These are phyloP conservation scores for Balansia obtecta DNA, from an alignment of 2,329 filamentous ascomycete species.

Conservation along the genomic window DNA sequence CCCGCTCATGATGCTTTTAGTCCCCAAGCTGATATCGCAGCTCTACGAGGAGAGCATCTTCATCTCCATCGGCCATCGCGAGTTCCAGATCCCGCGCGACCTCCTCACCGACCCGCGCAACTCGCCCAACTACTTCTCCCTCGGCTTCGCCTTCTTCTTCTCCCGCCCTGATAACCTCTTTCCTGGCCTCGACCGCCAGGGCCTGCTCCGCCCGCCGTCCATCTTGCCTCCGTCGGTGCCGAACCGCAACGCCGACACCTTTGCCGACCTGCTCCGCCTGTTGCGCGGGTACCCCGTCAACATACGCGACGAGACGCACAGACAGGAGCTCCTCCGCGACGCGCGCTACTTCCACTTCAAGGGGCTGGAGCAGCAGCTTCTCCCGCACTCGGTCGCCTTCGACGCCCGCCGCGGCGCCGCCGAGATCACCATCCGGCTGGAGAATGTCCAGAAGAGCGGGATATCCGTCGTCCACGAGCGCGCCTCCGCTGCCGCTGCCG, in stretches of 20 bases:
- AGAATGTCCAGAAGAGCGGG: constrained; percentile 83
- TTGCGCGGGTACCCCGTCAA: constrained; percentile 73
- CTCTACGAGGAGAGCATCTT: constrained; percentile 87
- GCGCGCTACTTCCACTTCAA: constrained; percentile 90
- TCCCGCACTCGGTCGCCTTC: constrained; percentile 63
- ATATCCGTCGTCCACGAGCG: constrained; percentile 49
- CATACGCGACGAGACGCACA: constrained; percentile 65
- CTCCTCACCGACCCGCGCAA: constrained; percentile 78
- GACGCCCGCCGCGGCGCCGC: constrained; percentile 55
- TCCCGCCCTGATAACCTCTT: constrained; percentile 68
- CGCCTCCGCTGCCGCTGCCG: too few relatives aligned
- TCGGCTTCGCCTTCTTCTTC: constrained; percentile 85
- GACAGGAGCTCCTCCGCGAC: constrained; percentile 66
- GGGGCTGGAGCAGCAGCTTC: constrained; percentile 76
- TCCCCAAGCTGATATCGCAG: constrained; percentile 80
- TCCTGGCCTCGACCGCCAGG: constrained; percentile 67
- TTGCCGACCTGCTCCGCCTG: constrained; percentile 69
- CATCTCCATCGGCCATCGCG: constrained; percentile 73
- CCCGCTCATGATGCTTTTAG: too few relatives aligned
- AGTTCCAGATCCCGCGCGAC: constrained; percentile 84
- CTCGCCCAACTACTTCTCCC: constrained; percentile 88
- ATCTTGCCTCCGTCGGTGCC: constrained; percentile 75
- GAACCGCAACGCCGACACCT: constrained; percentile 70
- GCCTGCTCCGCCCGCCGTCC: constrained; percentile 73
- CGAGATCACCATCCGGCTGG: constrained; percentile 69